phyloP scores from a whole-genome alignment of 257 asterid genomes.

The Solanum tarijense region DNA sequence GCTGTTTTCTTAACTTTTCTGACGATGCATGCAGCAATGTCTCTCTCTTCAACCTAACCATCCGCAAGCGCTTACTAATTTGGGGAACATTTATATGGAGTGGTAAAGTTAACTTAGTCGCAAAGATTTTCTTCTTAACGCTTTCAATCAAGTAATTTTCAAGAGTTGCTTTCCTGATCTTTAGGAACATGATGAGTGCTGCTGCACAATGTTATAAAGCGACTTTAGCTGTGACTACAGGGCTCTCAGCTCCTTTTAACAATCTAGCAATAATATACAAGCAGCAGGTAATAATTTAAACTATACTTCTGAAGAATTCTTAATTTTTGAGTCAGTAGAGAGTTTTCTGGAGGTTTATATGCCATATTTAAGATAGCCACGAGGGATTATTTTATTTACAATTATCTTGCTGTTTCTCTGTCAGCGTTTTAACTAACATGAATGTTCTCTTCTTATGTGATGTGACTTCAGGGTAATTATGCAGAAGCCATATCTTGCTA shows the following conservation, averaged over 20 bases:
- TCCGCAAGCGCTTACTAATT: conserved; percentile 97
- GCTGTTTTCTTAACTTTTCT: neutral
- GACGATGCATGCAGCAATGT: conserved; percentile 67
- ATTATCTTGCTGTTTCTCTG: neutral
- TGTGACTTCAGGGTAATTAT: conserved; percentile 68
- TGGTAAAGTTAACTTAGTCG: conserved; percentile 44
- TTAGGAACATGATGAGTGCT: conserved; percentile 90
- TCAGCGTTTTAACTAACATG: neutral
- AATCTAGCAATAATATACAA: conserved; percentile 91
- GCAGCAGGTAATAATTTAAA: conserved; percentile 56
- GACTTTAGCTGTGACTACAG: conserved; percentile 78
- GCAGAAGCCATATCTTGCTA: conserved; percentile 97
- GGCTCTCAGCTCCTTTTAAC: conserved; percentile 94
- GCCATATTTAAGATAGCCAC: neutral
- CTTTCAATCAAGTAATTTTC: conserved; percentile 4
- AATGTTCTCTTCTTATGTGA: neutral
- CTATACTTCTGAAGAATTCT: neutral
- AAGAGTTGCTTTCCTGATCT: neutral
- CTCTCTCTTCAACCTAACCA: conserved; percentile 86
- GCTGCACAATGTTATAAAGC: conserved; percentile 98
- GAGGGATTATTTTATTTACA: neutral
- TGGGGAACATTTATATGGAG: conserved; percentile 97
- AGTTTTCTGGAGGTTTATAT: neutral
- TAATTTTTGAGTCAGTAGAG: neutral
- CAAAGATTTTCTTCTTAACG: neutral